These are phyloP conservation scores for Hamamelis virginiana DNA, from an alignment of 164 flowering plant genomes.

Conservation along the genomic window DNA sequence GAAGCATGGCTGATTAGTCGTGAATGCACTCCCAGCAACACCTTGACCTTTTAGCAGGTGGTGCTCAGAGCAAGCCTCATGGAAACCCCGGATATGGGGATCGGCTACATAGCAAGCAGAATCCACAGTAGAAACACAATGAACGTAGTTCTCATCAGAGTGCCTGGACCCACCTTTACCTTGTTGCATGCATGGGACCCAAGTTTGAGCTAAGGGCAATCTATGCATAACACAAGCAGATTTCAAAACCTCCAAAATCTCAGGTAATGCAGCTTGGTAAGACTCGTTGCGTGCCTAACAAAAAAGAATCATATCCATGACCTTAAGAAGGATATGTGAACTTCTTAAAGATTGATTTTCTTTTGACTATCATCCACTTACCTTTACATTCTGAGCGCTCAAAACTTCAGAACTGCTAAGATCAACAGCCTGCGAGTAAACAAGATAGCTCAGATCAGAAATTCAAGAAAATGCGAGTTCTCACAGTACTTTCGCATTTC, in stretches of 20 bases:
- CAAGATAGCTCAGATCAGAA: slow-evolving; percentile 3
- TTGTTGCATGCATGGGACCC: slow-evolving; percentile 74
- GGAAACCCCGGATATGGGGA: slow-evolving; percentile 52
- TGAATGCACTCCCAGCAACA: slow-evolving; percentile 70
- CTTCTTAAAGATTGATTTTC: background rate
- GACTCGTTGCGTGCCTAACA: slow-evolving; percentile 41
- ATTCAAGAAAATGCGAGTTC: background rate
- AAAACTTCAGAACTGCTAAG: slow-evolving; percentile 56
- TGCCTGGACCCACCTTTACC: slow-evolving; percentile 71
- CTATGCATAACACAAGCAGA: slow-evolving; percentile 67
- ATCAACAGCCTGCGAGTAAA: slow-evolving; percentile 74
- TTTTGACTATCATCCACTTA: slow-evolving; percentile 19
- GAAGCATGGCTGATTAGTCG: slow-evolving; percentile 77
- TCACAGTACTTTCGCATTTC: background rate
- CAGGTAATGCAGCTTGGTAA: slow-evolving; percentile 50
- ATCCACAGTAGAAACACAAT: slow-evolving; percentile 73
- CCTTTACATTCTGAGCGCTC: slow-evolving; percentile 39
- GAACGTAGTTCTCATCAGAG: slow-evolving; percentile 56
- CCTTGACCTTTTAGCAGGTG: slow-evolving; percentile 85
- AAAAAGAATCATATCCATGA: slow-evolving; percentile 9
- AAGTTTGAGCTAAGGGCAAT: slow-evolving; percentile 87
- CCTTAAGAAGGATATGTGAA: background rate
- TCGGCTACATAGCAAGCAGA: slow-evolving; percentile 65
- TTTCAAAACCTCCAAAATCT: slow-evolving; percentile 61
- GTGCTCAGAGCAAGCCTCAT: slow-evolving; percentile 89